These are phyloP conservation scores for Myriosclerotinia scirpicola DNA, from an alignment of 2,329 filamentous ascomycete species.

Conservation along the genomic window DNA sequence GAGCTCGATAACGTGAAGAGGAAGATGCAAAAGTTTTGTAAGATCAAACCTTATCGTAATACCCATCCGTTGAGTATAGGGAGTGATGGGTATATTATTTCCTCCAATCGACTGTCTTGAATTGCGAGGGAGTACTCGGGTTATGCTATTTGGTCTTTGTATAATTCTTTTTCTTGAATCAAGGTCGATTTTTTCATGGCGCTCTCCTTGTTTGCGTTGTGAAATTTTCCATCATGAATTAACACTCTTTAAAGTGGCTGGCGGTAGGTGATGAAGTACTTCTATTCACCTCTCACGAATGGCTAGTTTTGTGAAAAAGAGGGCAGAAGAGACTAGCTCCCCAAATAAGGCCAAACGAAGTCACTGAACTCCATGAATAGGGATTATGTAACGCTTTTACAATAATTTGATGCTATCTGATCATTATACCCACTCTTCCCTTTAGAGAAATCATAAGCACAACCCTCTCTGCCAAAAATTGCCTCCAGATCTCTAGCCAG, in stretches of 20 bases:
- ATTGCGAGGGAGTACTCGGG: background rate
- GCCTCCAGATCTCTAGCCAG: too few species aligned
- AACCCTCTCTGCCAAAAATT: too few species aligned
- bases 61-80: background rate
- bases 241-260: background rate
- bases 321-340: too few species aligned
- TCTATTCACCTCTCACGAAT: too few species aligned
- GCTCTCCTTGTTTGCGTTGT: too few species aligned
- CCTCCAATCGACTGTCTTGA: background rate
- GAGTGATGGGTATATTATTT: background rate
- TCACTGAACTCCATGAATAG: too few species aligned
- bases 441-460: too few species aligned
- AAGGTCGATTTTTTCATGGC: background rate
- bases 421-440: conserved; percentile 19
- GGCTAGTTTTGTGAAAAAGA: too few species aligned
- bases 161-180: background rate
- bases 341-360: too few species aligned
- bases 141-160: background rate
- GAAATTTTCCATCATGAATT: background rate
- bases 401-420: background rate
- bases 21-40: background rate
- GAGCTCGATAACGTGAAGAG: background rate
- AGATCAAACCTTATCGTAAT: background rate
- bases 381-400: too few species aligned
- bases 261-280: too few species aligned